Conservation (phyloP, 176 grass and related monocot species). For the Aegilops sharonensis region DNA sequence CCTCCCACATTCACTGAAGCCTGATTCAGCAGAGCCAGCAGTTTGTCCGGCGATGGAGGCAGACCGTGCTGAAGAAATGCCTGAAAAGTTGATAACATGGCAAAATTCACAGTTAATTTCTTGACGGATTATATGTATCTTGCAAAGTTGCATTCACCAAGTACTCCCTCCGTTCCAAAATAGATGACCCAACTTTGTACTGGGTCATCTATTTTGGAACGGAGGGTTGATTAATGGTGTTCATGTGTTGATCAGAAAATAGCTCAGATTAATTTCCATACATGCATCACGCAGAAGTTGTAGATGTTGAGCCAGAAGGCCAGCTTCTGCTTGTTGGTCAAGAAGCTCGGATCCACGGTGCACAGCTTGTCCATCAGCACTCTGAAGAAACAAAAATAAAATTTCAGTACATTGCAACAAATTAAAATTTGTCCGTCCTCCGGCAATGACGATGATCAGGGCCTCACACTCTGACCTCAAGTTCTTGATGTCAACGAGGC, state of each 20-base stretch:
- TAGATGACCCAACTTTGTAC: too few relatives aligned
- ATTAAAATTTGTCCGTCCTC: background rate
- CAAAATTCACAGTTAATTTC: background rate
- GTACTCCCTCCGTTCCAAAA: background rate
- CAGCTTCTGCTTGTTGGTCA: slow-evolving; percentile 91
- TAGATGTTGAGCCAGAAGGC: slow-evolving; percentile 99
- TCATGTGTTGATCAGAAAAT: background rate
- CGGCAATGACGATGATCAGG: background rate
- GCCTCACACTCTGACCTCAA: slow-evolving; percentile 50
- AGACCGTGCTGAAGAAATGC: slow-evolving; percentile 86
- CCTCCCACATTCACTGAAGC: slow-evolving; percentile 81
- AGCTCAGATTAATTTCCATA: slow-evolving; percentile 27
- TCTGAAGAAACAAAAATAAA: slow-evolving; percentile 33
- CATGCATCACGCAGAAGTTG: slow-evolving; percentile 98
- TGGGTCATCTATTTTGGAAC: too few relatives aligned
- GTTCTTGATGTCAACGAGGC: slow-evolving; percentile 59
- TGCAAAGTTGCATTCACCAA: background rate
- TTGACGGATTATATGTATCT: too few relatives aligned
- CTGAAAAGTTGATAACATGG: slow-evolving; percentile 31
- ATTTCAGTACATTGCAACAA: background rate
- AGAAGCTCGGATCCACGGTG: slow-evolving; percentile 43
- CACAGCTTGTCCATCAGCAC: slow-evolving; percentile 66
- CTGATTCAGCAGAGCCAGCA: slow-evolving; percentile 74
- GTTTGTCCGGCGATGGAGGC: slow-evolving; percentile 68
- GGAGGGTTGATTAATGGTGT: background rate